Percentiles rank a stretch among this genome's conserved stretches.
Evolutionary conservation across 495 filamentous ascomycete genomes (phyloP).

Genomic region (Penicillium fimorum): DNA sequence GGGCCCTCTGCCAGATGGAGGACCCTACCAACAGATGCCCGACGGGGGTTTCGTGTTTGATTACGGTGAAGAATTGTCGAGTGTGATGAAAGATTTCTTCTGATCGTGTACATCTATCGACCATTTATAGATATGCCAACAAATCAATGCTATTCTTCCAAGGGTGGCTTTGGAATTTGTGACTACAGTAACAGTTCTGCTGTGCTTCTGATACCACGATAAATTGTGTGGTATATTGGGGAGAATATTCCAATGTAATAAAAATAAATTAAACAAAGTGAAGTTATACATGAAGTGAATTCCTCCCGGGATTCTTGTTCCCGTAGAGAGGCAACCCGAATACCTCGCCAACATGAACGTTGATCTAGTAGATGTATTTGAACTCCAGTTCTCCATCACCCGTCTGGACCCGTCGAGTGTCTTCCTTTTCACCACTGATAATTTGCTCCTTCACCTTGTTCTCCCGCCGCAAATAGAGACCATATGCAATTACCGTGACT

Average conservation of each 20-base stretch:
- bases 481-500: slow-evolving; percentile 33
- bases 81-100: slow-evolving; percentile 42
- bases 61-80: slow-evolving; percentile 39
- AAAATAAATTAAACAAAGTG: neutral
- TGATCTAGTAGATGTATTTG: slow-evolving; percentile 43
- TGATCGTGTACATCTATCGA: slow-evolving; percentile 14
- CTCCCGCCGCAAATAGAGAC: slow-evolving; percentile 41
- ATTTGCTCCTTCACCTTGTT: slow-evolving; percentile 46
- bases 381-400: slow-evolving; percentile 52
- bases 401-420: slow-evolving; percentile 42
- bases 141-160: too few relatives aligned
- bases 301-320: slow-evolving; percentile 16
- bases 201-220: neutral
- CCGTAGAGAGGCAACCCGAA: neutral
- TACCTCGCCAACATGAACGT: neutral
- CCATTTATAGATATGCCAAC: too few relatives aligned
- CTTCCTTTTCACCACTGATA: slow-evolving; percentile 37
- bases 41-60: slow-evolving; percentile 32
- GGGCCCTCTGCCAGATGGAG: slow-evolving; percentile 20
- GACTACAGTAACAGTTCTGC: neutral
- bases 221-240: neutral
- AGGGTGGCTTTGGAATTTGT: neutral
- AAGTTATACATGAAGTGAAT: neutral
- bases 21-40: slow-evolving; percentile 23
- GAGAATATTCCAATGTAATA: neutral